phyloP scores from a whole-genome alignment of 768 basidiomycete genomes.

The Cyclocybe cylindracea region DNA sequence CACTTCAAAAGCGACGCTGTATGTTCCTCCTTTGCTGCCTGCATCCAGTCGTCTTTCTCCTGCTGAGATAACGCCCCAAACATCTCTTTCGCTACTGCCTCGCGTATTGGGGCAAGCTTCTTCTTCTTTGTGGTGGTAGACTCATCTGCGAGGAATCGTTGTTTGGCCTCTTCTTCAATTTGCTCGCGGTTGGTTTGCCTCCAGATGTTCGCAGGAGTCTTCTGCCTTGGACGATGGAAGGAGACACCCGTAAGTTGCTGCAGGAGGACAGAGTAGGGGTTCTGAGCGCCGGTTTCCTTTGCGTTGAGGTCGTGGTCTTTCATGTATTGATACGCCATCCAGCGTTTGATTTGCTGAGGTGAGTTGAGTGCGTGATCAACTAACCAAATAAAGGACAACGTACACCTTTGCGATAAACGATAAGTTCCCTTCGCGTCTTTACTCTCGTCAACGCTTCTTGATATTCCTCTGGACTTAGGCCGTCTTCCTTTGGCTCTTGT shows the following conservation, averaged over 20 bases:
- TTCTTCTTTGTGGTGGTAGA: too few species aligned
- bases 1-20: neutral
- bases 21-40: conserved; percentile 2
- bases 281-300: conserved; percentile 2
- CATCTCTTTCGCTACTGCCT: conserved; percentile 2
- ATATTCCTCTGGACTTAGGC: too few species aligned
- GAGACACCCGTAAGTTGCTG: too few species aligned
- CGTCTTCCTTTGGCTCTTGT: too few species aligned
- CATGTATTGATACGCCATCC: conserved; percentile 15
- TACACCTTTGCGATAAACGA: too few species aligned
- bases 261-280: conserved; percentile 3
- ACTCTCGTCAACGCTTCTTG: too few species aligned
- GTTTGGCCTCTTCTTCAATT: conserved; percentile 4
- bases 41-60: conserved; percentile 2
- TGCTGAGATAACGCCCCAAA: neutral
- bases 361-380: neutral
- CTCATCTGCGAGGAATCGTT: too few species aligned
- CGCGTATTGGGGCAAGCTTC: conserved; percentile 1
- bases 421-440: too few species aligned
- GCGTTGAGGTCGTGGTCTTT: too few species aligned
- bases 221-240: neutral
- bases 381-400: neutral
- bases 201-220: conserved; percentile 8
- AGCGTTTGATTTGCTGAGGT: conserved; percentile 17
- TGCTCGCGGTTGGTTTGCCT: neutral